Evolutionary conservation across 2,329 filamentous ascomycete genomes (phyloP).

Genomic region (Sclerotinia glacialis): DNA sequence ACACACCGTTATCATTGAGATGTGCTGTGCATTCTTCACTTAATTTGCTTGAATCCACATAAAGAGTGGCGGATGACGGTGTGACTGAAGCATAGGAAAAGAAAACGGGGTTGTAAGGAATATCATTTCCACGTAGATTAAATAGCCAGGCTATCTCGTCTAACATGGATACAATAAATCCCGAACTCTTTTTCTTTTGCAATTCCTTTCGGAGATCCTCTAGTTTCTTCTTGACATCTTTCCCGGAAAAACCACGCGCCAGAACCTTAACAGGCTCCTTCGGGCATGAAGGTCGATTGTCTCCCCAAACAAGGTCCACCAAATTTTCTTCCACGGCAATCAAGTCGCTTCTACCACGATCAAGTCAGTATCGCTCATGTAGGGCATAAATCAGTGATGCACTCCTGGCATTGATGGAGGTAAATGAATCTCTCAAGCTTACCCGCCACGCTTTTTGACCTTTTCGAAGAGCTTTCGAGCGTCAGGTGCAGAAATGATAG

Average conservation of each 20-base stretch:
- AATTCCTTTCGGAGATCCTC: slow-evolving; percentile 85
- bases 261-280: slow-evolving; percentile 73
- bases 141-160: slow-evolving; percentile 99
- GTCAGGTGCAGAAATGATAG: slow-evolving; percentile 72
- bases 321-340: slow-evolving; percentile 77
- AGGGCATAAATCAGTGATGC: neutral
- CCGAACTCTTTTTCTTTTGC: slow-evolving; percentile 81
- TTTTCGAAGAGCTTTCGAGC: slow-evolving; percentile 77
- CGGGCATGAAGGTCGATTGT: slow-evolving; percentile 69
- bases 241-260: slow-evolving; percentile 72
- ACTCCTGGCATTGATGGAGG: neutral
- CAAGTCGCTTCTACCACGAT: slow-evolving; percentile 49
- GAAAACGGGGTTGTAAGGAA: slow-evolving; percentile 97
- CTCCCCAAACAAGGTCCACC: slow-evolving; percentile 86
- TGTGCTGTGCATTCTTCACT: slow-evolving; percentile 65
- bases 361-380: slow-evolving; percentile 5
- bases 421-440: slow-evolving; percentile 34
- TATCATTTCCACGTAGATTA: slow-evolving; percentile 91
- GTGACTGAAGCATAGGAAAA: slow-evolving; percentile 95
- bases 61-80: slow-evolving; percentile 71
- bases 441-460: slow-evolving; percentile 81
- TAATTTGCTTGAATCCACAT: slow-evolving; percentile 79
- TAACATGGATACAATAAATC: slow-evolving; percentile 89
- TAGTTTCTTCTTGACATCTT: slow-evolving; percentile 78
- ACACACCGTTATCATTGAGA: slow-evolving; percentile 65